These are phyloP conservation scores for Candida tropicalis DNA, from an alignment of 1,139 yeast species.

Conservation along the genomic window DNA sequence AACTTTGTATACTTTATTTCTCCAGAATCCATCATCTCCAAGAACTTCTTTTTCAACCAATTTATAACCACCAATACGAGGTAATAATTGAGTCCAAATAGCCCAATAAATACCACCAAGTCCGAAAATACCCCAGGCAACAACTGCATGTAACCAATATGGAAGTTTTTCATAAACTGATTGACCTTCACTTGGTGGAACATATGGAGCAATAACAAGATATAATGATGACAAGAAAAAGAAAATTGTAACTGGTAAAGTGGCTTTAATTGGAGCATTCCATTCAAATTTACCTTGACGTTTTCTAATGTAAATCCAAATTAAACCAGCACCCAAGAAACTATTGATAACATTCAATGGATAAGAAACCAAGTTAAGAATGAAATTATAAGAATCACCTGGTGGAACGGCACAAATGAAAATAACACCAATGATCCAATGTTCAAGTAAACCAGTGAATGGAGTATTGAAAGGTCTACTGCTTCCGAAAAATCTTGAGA, in stretches of 20 bases:
- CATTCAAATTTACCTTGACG: conserved; percentile 58
- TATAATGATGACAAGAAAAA: conserved; percentile 71
- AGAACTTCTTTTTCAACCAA: conserved; percentile 60
- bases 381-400: conserved; percentile 52
- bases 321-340: conserved; percentile 44
- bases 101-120: conserved; percentile 75
- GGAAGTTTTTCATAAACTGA: conserved; percentile 68
- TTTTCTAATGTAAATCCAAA: conserved; percentile 47
- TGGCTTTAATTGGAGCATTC: conserved; percentile 77
- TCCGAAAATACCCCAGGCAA: conserved; percentile 77
- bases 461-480: conserved; percentile 48
- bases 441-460: conserved; percentile 61
- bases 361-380: conserved; percentile 50
- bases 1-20: conserved; percentile 57
- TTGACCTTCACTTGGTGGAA: conserved; percentile 72
- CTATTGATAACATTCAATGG: conserved; percentile 56
- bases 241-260: conserved; percentile 62
- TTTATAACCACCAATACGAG: conserved; percentile 58
- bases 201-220: conserved; percentile 76
- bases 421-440: conserved; percentile 53
- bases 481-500: conserved; percentile 47
- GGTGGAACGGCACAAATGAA: conserved; percentile 49
- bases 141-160: conserved; percentile 81
- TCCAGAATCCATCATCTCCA: conserved; percentile 78
- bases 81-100: conserved; percentile 64